Base-by-base conservation (phyloP, 352 stramenopile species). In the Pythium rishiriense region DNA sequence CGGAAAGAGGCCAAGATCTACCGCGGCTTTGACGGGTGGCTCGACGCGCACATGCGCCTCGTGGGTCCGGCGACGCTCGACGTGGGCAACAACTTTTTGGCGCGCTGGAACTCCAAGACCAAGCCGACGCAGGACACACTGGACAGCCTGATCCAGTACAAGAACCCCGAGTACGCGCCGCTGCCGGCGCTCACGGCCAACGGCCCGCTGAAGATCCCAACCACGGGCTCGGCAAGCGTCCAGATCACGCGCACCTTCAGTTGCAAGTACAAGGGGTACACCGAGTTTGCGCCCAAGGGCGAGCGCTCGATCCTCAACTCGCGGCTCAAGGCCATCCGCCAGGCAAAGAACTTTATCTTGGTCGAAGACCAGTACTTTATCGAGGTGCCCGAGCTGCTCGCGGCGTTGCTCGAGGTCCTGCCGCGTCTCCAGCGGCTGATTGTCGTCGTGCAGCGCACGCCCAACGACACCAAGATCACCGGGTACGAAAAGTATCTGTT, bases 341-440 rank as follows among this genome's bases (percentile, higher is more conserved):
- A 62, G 19, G 74, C 74, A 1, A 64, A 69, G 25, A 79, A 82
- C 48, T 82, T 66, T 50, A 73, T 82, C 17, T 79, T 76, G 54
- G 58, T 82, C 15, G 74, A 82, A 43, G 74, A 82, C 47, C 74
- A 82, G 64, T 82, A 82, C 53, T 82, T 82, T 57, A 66, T 82
- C 59, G n/a, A 76, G 33, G 67, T 82, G 1, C 68, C 69, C 0
- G 69, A 69, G 37, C 68, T 82, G 6, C 42, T 72, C 14, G 25
- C 33, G 1, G 74, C 69, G 12, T 29, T 82, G 50, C 35, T 79
- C 25, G 59, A 56, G 2, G 61, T 71, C 10, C 43, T 82, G 28
- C 71, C 74, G 10, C 57, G 64, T 21, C 47, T 71, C 29, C 43
- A 71, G 45, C 57, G 51, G 4, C 58, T 71, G 14, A 58, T 71